These are phyloP conservation scores for Scleromitrula shiraiana DNA, from an alignment of 2,329 filamentous ascomycete species.

Conservation along the genomic window DNA sequence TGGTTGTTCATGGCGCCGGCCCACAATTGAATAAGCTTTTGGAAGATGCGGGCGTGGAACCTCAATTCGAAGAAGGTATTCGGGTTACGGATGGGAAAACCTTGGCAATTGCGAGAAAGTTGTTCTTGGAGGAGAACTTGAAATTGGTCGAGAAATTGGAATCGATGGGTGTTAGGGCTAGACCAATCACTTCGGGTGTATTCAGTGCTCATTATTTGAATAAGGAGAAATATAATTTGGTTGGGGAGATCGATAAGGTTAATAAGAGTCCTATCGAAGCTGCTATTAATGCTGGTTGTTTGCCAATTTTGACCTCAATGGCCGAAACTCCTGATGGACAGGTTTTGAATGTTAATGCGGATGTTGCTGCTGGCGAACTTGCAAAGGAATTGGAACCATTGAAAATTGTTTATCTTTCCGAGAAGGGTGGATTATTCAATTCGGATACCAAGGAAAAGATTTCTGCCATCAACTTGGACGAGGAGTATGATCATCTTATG, in stretches of 20 bases:
- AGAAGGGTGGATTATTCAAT: conserved; percentile 94
- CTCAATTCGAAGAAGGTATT: conserved; percentile 93
- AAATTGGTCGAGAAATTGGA: conserved; percentile 86
- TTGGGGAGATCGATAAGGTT: conserved; percentile 91
- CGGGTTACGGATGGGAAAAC: conserved; percentile 94
- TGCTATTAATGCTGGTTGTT: conserved; percentile 81
- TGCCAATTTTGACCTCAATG: conserved; percentile 93
- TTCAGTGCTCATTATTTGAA: conserved; percentile 92
- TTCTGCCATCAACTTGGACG: conserved; percentile 92
- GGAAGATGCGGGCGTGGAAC: conserved; percentile 85
- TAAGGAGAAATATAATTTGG: conserved; percentile 91
- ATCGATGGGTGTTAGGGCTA: conserved; percentile 78
- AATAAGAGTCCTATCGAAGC: conserved; percentile 86
- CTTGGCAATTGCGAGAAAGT: conserved; percentile 77
- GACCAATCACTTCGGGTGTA: conserved; percentile 82
- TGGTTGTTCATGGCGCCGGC: conserved; percentile 91
- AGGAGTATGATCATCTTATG: conserved; percentile 92
- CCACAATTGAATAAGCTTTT: conserved; percentile 91
- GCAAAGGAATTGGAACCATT: conserved; percentile 82
- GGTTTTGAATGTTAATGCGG: conserved; percentile 94
- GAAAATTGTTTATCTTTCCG: conserved; percentile 97
- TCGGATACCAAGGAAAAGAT: conserved; percentile 92
- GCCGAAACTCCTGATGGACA: conserved; percentile 87
- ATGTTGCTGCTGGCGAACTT: conserved; percentile 90
- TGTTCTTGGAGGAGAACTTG: conserved; percentile 93